These are phyloP conservation scores for Aureobasidium sp. DNA, from an alignment of 2,329 filamentous ascomycete genomes.

Conservation along the genomic window DNA sequence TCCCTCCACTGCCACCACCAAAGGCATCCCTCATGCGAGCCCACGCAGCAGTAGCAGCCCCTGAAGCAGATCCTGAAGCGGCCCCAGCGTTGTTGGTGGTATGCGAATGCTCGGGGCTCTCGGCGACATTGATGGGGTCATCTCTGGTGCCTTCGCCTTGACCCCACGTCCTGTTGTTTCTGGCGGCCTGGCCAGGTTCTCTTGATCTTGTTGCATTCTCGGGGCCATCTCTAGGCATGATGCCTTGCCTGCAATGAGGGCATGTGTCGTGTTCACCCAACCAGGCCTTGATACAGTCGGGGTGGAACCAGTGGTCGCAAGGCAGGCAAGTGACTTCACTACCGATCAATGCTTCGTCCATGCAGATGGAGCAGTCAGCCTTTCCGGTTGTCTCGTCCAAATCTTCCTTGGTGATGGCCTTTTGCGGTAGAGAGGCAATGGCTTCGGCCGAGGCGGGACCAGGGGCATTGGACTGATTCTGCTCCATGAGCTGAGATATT, in stretches of 20 bases:
- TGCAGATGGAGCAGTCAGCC: slow-evolving; percentile 88
- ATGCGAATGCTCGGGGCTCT: slow-evolving; percentile 17
- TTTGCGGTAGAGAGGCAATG: slow-evolving; percentile 60
- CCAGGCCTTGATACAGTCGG: slow-evolving; percentile 73
- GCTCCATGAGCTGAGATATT: slow-evolving; percentile 80
- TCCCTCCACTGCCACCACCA: slow-evolving; percentile 15
- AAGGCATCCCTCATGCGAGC: slow-evolving; percentile 28
- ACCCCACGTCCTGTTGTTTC: slow-evolving; percentile 21
- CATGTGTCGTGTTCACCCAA: slow-evolving; percentile 87
- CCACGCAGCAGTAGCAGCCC: slow-evolving; percentile 18
- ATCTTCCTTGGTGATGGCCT: slow-evolving; percentile 58
- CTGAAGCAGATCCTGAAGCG: slow-evolving; percentile 14
- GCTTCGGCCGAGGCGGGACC: slow-evolving; percentile 70
- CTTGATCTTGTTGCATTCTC: slow-evolving; percentile 19
- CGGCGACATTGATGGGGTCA: slow-evolving; percentile 18
- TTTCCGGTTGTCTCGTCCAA: slow-evolving; percentile 62
- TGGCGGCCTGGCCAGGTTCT: slow-evolving; percentile 22
- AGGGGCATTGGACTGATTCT: slow-evolving; percentile 67
- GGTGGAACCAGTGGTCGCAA: slow-evolving; percentile 92
- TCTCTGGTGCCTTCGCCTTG: slow-evolving; percentile 18
- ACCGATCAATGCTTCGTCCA: slow-evolving; percentile 68
- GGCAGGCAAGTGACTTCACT: slow-evolving; percentile 70
- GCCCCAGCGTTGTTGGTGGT: background rate
- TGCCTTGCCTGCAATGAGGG: slow-evolving; percentile 62
- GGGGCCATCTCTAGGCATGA: slow-evolving; percentile 31